A percentile compares a stretch with the other conserved stretches of the same genome.
phyloP scores from a whole-genome alignment of 2,329 filamentous ascomycete species.

The Tolypocladium nubicola region DNA sequence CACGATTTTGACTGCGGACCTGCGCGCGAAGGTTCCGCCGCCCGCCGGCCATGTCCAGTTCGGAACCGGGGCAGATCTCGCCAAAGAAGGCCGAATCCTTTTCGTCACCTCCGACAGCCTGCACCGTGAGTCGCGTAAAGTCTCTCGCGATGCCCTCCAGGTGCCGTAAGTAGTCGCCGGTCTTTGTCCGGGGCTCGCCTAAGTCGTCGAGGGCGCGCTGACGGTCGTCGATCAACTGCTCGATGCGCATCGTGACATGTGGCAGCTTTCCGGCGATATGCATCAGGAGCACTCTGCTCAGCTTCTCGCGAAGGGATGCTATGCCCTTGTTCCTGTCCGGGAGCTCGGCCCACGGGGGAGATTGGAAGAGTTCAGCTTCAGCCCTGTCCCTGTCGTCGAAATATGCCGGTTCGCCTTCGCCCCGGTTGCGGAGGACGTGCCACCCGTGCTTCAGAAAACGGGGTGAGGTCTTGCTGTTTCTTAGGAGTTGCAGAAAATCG shows the following conservation, averaged over 20 bases:
- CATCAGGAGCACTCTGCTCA: conserved; percentile 3
- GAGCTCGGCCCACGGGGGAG: conserved; percentile 26
- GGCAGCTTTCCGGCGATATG: conserved; percentile 4
- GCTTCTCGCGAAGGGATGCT: conserved; percentile 2
- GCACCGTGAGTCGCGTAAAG: neutral
- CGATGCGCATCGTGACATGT: conserved; percentile 2
- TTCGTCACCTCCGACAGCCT: neutral
- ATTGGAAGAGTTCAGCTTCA: conserved; percentile 33
- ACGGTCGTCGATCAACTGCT: neutral
- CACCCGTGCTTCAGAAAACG: conserved; percentile 30
- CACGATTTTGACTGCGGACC: neutral
- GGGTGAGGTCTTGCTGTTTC: conserved; percentile 34
- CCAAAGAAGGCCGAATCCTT: neutral
- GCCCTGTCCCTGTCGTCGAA: conserved; percentile 18
- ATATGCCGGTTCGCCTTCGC: conserved; percentile 14
- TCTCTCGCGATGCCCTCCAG: neutral
- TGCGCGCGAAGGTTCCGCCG: neutral
- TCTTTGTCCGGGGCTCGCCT: neutral
- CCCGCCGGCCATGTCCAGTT: neutral
- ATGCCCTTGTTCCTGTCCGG: conserved; percentile 1
- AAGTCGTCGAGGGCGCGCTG: neutral
- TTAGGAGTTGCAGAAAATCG: conserved; percentile 27
- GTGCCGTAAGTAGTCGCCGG: neutral
- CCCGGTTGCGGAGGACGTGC: conserved; percentile 39
- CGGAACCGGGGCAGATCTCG: neutral